These are phyloP conservation scores for Chlamydomonas schloesseri DNA, from an alignment of 139 green algal genomes.

Conservation along the genomic window DNA sequence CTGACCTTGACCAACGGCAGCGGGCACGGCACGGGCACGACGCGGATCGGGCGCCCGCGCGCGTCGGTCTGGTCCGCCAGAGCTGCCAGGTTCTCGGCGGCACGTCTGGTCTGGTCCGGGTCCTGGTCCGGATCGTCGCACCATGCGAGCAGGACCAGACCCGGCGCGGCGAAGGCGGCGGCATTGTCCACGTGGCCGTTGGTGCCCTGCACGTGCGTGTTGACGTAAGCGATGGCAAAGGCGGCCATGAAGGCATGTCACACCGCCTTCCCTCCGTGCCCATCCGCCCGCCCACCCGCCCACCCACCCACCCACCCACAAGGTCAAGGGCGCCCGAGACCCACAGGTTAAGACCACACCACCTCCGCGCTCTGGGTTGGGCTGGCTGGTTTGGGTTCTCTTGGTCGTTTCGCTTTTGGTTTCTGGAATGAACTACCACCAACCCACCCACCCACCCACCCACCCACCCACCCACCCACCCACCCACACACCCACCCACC, in stretches of 20 bases:
- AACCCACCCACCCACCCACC: background rate
- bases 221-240: too few relatives aligned
- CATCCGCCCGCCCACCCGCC: too few relatives aligned
- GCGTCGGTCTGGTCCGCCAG: background rate
- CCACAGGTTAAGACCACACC: too few relatives aligned
- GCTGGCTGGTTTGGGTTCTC: too few relatives aligned
- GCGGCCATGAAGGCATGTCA: too few relatives aligned
- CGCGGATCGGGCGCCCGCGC: background rate
- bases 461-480: background rate
- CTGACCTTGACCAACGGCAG: background rate
- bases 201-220: too few relatives aligned
- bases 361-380: too few relatives aligned
- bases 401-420: too few relatives aligned
- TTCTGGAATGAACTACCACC: background rate
- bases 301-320: too few relatives aligned
- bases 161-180: conserved; percentile 73
- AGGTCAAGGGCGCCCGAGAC: too few relatives aligned
- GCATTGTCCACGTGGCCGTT: conserved; percentile 89
- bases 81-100: background rate
- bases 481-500: background rate
- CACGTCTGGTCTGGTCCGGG: conserved; percentile 48
- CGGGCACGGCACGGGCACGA: background rate
- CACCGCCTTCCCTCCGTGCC: too few relatives aligned
- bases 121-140: conserved; percentile 69
- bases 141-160: conserved; percentile 79